These are phyloP conservation scores for Lonicera japonica DNA, from an alignment of 129 eudicot species.

Conservation along the genomic window DNA sequence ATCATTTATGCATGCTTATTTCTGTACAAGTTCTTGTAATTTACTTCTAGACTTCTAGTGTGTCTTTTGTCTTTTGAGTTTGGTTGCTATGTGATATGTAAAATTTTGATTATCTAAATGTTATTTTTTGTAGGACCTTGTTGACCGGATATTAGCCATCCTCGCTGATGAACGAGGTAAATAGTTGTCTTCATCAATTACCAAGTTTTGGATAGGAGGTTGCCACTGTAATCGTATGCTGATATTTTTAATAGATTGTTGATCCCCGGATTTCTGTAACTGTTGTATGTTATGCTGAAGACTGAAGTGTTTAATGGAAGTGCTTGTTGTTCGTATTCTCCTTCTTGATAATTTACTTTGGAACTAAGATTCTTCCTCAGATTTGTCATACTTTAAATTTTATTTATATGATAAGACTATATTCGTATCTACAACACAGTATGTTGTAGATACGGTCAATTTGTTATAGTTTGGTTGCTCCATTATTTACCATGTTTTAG, in stretches of 20 bases:
- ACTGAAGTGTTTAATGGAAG: neutral
- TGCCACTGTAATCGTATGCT: neutral
- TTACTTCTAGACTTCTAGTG: no score
- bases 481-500: no score
- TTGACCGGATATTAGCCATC: conserved; percentile 74
- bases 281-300: neutral
- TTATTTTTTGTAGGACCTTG: conserved; percentile 70
- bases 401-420: no score
- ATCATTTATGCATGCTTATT: no score
- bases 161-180: conserved; percentile 86
- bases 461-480: no score
- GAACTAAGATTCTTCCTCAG: no score
- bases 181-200: conserved; percentile 8
- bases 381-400: no score
- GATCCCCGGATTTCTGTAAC: no score
- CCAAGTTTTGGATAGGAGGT: neutral
- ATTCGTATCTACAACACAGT: no score
- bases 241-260: neutral
- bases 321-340: neutral
- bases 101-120: neutral
- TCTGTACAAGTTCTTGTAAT: no score
- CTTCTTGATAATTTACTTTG: no score
- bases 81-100: neutral
- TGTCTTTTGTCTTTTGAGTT: neutral
- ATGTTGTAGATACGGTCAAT: no score